phyloP scores from a whole-genome alignment of 331 rosid species.

The Spiraea crenata region DNA sequence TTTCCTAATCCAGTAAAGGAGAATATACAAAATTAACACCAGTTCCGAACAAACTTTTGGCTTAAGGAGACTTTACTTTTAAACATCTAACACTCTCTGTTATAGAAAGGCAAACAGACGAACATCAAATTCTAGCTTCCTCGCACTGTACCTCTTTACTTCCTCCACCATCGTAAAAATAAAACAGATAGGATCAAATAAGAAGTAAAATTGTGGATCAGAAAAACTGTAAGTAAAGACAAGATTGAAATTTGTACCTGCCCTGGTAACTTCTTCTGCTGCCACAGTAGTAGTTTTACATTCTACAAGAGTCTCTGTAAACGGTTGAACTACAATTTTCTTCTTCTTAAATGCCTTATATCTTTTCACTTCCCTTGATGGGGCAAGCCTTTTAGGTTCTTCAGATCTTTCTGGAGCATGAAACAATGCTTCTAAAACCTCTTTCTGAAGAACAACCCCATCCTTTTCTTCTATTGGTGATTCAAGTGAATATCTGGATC shows the following conservation, averaged over 20 bases:
- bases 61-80: background rate
- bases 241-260: conserved; percentile 20
- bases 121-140: conserved; percentile 1
- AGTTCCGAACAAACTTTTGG: background rate
- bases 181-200: background rate
- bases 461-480: conserved; percentile 16
- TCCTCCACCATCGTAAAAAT: background rate
- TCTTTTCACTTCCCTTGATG: conserved; percentile 21
- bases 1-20: background rate
- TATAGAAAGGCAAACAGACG: background rate
- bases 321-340: conserved; percentile 16
- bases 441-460: conserved; percentile 24
- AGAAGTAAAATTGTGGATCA: background rate
- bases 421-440: conserved; percentile 35
- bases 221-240: background rate
- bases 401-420: conserved; percentile 31
- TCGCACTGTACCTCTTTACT: background rate
- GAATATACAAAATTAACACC: background rate
- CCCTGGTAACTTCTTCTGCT: conserved; percentile 20
- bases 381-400: conserved; percentile 20
- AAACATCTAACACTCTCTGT: background rate
- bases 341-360: conserved; percentile 7
- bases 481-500: conserved; percentile 16
- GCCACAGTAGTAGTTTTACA: conserved; percentile 4
- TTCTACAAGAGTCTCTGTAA: conserved; percentile 11